Evolutionary conservation across 2,329 filamentous ascomycete species (phyloP).

Genomic region (Botrytis hyacinthi): DNA sequence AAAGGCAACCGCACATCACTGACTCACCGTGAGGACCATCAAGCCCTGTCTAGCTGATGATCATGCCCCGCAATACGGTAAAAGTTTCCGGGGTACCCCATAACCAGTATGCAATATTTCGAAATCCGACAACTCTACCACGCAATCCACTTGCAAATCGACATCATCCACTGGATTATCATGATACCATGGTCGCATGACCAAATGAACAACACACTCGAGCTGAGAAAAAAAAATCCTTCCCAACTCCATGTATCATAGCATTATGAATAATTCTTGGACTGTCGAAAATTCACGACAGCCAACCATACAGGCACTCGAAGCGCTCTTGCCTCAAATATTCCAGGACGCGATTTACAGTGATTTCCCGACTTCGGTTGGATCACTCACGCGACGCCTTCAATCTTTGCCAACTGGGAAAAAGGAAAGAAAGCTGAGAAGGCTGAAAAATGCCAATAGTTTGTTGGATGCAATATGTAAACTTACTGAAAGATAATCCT

Average conservation of each 20-base stretch:
- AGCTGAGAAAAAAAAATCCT: background rate
- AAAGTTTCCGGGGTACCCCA: slow-evolving; percentile 5
- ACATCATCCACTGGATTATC: background rate
- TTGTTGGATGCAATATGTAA: background rate
- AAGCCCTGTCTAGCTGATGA: background rate
- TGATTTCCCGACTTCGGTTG: slow-evolving; percentile 6
- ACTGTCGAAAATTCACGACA: background rate
- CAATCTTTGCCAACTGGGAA: background rate
- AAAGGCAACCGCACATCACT: background rate
- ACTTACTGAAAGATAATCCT: background rate
- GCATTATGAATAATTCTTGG: background rate
- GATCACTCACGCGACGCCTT: background rate
- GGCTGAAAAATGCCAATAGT: background rate
- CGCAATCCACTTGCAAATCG: background rate
- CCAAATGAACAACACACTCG: background rate
- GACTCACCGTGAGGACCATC: background rate
- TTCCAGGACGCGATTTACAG: background rate
- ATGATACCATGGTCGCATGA: slow-evolving; percentile 3
- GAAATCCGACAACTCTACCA: background rate
- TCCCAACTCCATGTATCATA: background rate
- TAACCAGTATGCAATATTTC: background rate
- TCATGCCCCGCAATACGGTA: slow-evolving; percentile 8
- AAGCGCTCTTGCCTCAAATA: background rate
- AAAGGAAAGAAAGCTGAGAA: background rate
- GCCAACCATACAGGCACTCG: background rate